Base-by-base conservation (phyloP, 306 rosid species). In the Spatholobus suberectus region DNA sequence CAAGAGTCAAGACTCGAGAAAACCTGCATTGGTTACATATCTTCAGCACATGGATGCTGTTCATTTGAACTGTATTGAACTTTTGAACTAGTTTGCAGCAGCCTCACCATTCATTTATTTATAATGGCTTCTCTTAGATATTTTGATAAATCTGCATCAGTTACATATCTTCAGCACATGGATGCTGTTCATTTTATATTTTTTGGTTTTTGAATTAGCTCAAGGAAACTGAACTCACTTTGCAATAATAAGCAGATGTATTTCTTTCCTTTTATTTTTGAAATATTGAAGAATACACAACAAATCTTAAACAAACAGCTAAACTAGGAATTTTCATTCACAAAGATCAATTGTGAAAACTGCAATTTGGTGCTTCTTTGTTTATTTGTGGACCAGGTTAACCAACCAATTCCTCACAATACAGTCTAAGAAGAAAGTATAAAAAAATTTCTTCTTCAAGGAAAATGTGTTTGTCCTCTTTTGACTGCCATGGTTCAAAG, bases 91-190 rank as follows among this genome's bases (percentile, higher is more conserved):
- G 69, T 46, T 49, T 52, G 54, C 26, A 27, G 38, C 20, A 67
- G 47, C 78, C 73, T 66, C 65, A 32, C 12, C 82, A 55, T 34
- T 51, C 63, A n/a, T 77, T 73, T 69, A 34, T 83, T 73, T 69
- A 52, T 51, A 65, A 72, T 63, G 17, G 41, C 70, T 49, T 78
- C 79, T 29, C 44, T 44, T 75, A 57, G 46, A 18, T 7, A 9
- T 74, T 65, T 68, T 51, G 20, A 51, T 37, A 62, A 85, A 74
- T 80, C 41, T 68, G 47, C 78, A 51, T 11, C 8, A 75, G 27
- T 46, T 70, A 41, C 26, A 59, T 76, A 47, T 43, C 49, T 69
- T 83, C 74, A 24, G 86, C 78, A 59, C 17, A 35, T 37, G 55
- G 44, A 70, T 76, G 70, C 23, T 51, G 47, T 61, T 76, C 12